Evolutionary conservation across 345 rosid species (phyloP), one percentile per base, ranked within the genome.

Genomic region (Gynandropsis gynandra): DNA sequence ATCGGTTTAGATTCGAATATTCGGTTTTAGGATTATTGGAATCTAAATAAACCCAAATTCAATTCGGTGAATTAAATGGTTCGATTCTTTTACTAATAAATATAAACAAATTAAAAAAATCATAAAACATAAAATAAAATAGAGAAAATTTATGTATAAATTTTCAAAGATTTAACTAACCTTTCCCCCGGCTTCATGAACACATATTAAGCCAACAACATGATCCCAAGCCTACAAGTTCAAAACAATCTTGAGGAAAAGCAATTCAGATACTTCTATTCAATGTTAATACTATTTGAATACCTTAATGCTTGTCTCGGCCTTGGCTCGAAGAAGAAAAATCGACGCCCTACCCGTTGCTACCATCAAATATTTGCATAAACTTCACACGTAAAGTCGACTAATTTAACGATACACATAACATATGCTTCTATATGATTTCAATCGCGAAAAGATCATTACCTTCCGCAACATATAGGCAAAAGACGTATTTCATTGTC

Each of bases 161-260:
- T n/a, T n/a, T n/a, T n/a, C n/a, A n/a, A n/a, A n/a, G 11, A 24
- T 40, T 40, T 42, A 9, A 40, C 58, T 10, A 51, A 87, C 97
- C 95, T 74, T 89, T 65, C 97, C 97, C 52, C 90, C 94, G 0
- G 97, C 94, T 77, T 89, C 97, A 60, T 59, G 80, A 43, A 83
- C 90, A 5, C 97, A 89, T 64, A 86, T 74, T 58, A 80, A 53
- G 40, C 97, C 95, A 68, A 82, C 90, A 69, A 90, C 97, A 78
- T 86, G 97, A 73, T 89, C 95, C 97, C 97, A 89, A 39, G 80
- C 72, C 97, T 89, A 64, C 38, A 64, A 18, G 47, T 39, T 61
- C 9, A 36, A 50, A 42, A 29, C 9, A 48, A 59, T 46, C 20
- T 46, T 17, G n/a, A 4, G 59, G 41, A 58, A 20, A 9, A 54